Base-by-base conservation (phyloP, 2,329 filamentous ascomycete species). In the Alternaria dauci region DNA sequence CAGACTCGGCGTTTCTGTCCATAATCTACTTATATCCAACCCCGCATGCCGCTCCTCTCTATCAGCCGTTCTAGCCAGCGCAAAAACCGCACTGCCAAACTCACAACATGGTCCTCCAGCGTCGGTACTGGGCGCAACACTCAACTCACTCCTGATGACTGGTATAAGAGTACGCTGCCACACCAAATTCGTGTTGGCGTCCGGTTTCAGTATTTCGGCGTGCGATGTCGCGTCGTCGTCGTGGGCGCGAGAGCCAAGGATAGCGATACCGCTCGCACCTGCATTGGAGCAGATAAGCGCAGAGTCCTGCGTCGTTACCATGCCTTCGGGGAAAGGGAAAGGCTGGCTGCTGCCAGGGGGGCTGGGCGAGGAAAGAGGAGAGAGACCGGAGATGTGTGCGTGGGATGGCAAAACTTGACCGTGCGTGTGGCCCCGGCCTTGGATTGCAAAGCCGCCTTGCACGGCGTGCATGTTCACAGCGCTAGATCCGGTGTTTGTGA, bases 161-260 rank as follows among this genome's bases (percentile, higher is more conserved):
- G 75, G 75, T 7, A 77, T 76, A 12, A 76, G 54, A 3, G 73
- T 76, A 8, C 75, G 62, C 50, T 76, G 75, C 73, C 72, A 76
- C 8, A 76, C 71, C 4, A 77, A 44, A 52, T 76, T 76, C 2
- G 75, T 77, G 53, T 77, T 77, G 2, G 75, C 73, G 53, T 77
- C 75, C 20, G 75, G 75, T 48, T 77, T 77, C 5, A 76, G 62
- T 3, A 72, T 38, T 7, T 73, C 58, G 4, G 55, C 30, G 2
- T 18, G 20, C 9, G 38, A 18, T n/a, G 2, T 20, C 11, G 8
- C 38, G 4, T 5, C 9, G 4, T 2, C n/a, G 2, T 36, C 12
- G 26, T 25, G 23, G 20, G 5, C 39, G n/a, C 20, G 2, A 5
- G 54, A 32, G 7, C 20, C 5, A 2, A 71, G 38, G 3, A 54